These are phyloP conservation scores for Simmondsia chinensis DNA, from an alignment of 148 eudicot species.

Conservation along the genomic window DNA sequence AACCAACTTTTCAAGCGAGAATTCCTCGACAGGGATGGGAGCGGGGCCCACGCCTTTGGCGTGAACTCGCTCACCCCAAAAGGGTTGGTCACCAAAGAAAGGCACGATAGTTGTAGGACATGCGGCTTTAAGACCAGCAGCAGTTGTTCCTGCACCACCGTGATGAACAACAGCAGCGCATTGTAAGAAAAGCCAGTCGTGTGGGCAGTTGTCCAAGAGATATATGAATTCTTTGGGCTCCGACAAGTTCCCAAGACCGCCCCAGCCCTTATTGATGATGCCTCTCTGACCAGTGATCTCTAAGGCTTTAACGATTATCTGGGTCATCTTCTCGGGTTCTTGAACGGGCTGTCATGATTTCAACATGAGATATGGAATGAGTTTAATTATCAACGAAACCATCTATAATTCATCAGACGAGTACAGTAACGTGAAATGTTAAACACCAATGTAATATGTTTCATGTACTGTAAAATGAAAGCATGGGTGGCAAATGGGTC, in stretches of 20 bases:
- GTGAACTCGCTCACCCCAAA: conserved; percentile 89
- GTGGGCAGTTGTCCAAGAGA: conserved; percentile 53
- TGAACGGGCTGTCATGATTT: conserved; percentile 59
- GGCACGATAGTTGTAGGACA: conserved; percentile 93
- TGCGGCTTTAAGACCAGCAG: conserved; percentile 82
- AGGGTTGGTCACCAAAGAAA: conserved; percentile 94
- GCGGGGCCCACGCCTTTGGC: conserved; percentile 80
- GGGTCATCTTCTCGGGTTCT: conserved; percentile 75
- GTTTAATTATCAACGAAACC: too few species aligned
- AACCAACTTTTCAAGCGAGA: conserved; percentile 47
- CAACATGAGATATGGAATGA: conserved; percentile 2
- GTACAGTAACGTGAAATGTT: too few species aligned
- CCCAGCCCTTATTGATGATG: conserved; percentile 95
- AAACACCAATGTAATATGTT: too few species aligned
- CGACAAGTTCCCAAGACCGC: conserved; percentile 82
- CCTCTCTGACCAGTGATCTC: conserved; percentile 76
- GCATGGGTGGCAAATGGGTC: too few species aligned
- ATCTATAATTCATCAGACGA: too few species aligned
- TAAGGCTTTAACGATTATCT: conserved; percentile 68
- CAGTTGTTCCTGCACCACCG: conserved; percentile 84
- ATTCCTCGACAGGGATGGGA: conserved; percentile 73
- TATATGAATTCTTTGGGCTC: conserved; percentile 71
- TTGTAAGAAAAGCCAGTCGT: conserved; percentile 54
- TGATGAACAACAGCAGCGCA: conserved; percentile 74
- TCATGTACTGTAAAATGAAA: too few species aligned